Base-by-base conservation (phyloP, 306 rosid species). In the Lathyrus sativus region DNA sequence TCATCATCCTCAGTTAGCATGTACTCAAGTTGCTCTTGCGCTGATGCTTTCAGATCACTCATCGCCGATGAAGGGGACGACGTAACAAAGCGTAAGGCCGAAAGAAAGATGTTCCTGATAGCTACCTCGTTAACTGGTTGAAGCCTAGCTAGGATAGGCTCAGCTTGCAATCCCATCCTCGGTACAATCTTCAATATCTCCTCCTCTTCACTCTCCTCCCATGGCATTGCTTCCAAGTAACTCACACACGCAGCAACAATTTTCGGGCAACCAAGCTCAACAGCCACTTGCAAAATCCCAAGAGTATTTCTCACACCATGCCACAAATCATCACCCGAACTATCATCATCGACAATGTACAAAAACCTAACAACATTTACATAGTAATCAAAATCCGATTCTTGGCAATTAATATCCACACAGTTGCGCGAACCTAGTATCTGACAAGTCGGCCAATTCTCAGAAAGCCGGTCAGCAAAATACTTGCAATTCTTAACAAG, bases 131-230 rank as follows among this genome's bases (percentile, higher is more conserved):
- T 75, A 51, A 90, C 96, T 0, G 99, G 97, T 78, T 86, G 95
- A 74, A 93, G 92, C 78, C 99, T 96, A 69, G 96, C 92, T 35
- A 93, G 86, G 74, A 93, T 79, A 56, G 91, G 89, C 74, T 93
- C 85, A 1, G 79, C 95, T 64, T 76, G 84, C 28, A 76, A 54
- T 55, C 99, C 99, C 85, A 93, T 74, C 2, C 67, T 78, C 18
- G 97, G 96, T 67, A 93, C 85, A 37, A 84, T 79, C 78, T 68
- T 90, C 46, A 93, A 71, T 65, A 93, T 93, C 74, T 93, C 95
- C 81, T 93, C 99, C 81, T 90, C 99, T 84, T 93, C 99, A 2
- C 84, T 83, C 79, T 93, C 96, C 67, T 93, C 97, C 99, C 99
- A 93, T 3, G 95, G 78, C 28, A 88, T 90, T 6, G 96, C 99